phyloP scores from a whole-genome alignment of 179 eudicot species.

The Vitellaria paradoxa region DNA sequence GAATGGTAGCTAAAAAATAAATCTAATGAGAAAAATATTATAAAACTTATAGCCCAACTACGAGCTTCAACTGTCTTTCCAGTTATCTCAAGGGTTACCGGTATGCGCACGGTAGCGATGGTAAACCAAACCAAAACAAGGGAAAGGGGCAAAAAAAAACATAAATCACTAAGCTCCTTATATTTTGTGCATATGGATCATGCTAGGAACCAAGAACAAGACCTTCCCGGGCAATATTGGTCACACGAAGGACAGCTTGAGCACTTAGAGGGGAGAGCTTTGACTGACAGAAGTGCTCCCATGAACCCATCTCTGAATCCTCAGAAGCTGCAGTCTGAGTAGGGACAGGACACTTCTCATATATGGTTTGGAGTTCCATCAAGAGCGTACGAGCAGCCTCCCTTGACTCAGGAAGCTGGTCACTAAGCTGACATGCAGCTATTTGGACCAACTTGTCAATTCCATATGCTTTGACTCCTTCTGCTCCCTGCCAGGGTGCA shows the following conservation, averaged over 20 bases:
- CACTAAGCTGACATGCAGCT: conserved; percentile 70
- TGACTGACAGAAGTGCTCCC: conserved; percentile 60
- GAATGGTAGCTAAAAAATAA: neutral
- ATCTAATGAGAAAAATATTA: neutral
- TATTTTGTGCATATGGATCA: neutral
- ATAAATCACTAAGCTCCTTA: conserved; percentile 2
- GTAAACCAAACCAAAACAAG: conserved; percentile 6
- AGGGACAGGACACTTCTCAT: conserved; percentile 34
- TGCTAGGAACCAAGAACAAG: conserved; percentile 37
- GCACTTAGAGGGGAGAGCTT: conserved; percentile 59
- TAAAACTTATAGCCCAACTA: conserved; percentile 12
- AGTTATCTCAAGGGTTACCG: conserved; percentile 15
- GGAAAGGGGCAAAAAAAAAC: neutral
- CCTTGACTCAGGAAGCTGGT: conserved; percentile 73
- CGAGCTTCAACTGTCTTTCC: conserved; percentile 17
- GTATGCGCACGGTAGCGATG: conserved; percentile 29
- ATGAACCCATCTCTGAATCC: conserved; percentile 36
- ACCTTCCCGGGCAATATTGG: conserved; percentile 43
- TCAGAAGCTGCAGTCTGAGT: conserved; percentile 26
- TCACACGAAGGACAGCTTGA: conserved; percentile 68
- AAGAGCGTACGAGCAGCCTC: conserved; percentile 69
- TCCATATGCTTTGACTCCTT: conserved; percentile 50
- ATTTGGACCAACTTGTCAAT: conserved; percentile 55
- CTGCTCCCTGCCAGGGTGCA: conserved; percentile 40
- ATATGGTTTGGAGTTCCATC: conserved; percentile 46